Evolutionary conservation across 495 filamentous ascomycete genomes (phyloP).

Genomic region (Aspergillus conjunctus): DNA sequence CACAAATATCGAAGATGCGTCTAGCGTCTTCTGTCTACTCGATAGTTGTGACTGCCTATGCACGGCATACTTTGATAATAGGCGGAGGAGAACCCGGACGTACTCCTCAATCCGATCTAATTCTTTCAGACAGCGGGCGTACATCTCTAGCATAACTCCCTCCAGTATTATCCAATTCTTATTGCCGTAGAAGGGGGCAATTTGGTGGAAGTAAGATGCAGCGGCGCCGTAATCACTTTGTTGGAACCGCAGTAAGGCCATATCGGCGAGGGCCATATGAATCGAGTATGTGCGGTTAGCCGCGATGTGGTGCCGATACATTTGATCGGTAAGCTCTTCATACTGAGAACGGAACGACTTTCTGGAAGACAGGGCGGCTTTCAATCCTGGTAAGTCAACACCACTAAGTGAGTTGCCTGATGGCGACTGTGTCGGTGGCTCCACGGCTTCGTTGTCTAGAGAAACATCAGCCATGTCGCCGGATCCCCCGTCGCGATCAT

Average conservation of each 20-base stretch:
- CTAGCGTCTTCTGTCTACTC: conserved; percentile 36
- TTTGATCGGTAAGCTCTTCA: conserved; percentile 69
- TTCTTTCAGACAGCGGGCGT: conserved; percentile 79
- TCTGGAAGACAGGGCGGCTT: conserved; percentile 33
- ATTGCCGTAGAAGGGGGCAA: conserved; percentile 80
- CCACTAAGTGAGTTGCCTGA: conserved; percentile 44
- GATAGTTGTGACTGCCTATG: conserved; percentile 40
- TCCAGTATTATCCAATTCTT: conserved; percentile 80
- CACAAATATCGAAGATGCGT: conserved; percentile 37
- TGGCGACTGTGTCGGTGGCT: conserved; percentile 33
- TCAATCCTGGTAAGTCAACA: conserved; percentile 35
- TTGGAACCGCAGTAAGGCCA: conserved; percentile 80
- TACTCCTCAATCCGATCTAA: conserved; percentile 79
- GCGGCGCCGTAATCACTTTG: conserved; percentile 70
- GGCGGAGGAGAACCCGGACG: conserved; percentile 68
- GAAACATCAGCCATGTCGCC: conserved; percentile 47
- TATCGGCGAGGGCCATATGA: conserved; percentile 77
- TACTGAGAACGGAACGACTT: conserved; percentile 60
- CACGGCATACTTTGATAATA: conserved; percentile 70
- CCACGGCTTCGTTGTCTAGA: conserved; percentile 34
- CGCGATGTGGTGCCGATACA: conserved; percentile 72
- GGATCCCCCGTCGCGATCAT: conserved; percentile 57
- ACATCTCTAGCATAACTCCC: conserved; percentile 79
- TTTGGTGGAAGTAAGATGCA: conserved; percentile 76
- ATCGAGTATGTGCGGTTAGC: conserved; percentile 76